A percentile compares a stretch with the other conserved stretches of the same genome.
Conservation (phyloP, 1,139 yeast genomes). For the Petasospora rhodanensis region DNA sequence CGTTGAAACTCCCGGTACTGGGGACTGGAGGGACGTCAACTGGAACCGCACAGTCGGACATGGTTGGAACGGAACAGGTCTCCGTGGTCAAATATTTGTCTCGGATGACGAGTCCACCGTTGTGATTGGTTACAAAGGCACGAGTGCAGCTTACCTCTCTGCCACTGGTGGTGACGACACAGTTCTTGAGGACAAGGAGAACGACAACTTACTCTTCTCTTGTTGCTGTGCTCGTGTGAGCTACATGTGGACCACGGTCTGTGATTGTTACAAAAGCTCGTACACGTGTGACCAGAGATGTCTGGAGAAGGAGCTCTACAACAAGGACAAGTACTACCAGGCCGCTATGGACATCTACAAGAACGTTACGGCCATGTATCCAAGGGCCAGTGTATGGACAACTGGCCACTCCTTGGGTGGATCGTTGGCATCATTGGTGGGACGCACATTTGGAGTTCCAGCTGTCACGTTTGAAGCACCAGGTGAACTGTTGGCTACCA, state of each 20-base stretch:
- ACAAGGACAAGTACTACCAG: constrained; percentile 77
- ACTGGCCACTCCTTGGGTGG: constrained; percentile 98
- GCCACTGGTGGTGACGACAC: constrained; percentile 74
- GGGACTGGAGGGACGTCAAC: constrained; percentile 87
- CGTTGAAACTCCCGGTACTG: constrained; percentile 67
- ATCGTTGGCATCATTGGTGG: constrained; percentile 72
- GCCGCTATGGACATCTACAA: constrained; percentile 76
- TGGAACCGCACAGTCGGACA: constrained; percentile 49
- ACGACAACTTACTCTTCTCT: constrained; percentile 84
- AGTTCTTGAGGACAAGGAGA: constrained; percentile 70
- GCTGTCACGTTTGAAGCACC: constrained; percentile 92
- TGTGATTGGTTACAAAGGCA: constrained; percentile 84
- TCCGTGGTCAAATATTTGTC: constrained; percentile 87
- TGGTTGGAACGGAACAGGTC: constrained; percentile 86
- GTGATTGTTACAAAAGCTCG: constrained; percentile 85
- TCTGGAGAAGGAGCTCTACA: constrained; percentile 67
- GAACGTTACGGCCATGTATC: constrained; percentile 65
- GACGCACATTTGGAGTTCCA: constrained; percentile 87
- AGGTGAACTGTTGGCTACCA: constrained; percentile 81
- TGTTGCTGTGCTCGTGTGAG: constrained; percentile 96
- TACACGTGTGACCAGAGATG: constrained; percentile 90
- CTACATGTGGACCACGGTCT: constrained; percentile 90
- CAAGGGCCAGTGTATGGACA: constrained; percentile 75
- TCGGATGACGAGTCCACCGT: constrained; percentile 61
- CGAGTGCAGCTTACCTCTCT: constrained; percentile 79